Percentiles rank a stretch among this genome's conserved stretches.
phyloP scores from a whole-genome alignment of 2,329 filamentous ascomycete genomes.

The Alternaria metachromatica region DNA sequence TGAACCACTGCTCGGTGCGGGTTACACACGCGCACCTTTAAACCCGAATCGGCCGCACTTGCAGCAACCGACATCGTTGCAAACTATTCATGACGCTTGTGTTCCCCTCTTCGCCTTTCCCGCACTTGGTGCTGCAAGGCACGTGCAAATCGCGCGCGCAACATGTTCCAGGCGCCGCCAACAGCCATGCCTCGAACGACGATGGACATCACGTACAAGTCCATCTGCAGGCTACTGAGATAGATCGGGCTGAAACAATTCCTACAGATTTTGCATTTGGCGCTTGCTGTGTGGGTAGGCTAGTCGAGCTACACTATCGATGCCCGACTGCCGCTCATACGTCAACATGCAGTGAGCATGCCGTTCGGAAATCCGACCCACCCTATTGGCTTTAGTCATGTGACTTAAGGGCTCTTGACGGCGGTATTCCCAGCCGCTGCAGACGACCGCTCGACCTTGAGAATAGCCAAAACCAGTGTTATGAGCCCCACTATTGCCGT shows the following conservation, averaged over 20 bases:
- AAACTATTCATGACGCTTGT: slow-evolving; percentile 26
- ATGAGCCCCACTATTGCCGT: background rate
- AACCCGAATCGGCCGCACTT: slow-evolving; percentile 38
- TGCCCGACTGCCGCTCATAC: slow-evolving; percentile 25
- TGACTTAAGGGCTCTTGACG: slow-evolving; percentile 14
- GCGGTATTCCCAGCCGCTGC: background rate
- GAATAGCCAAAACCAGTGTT: background rate
- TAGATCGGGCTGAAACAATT: slow-evolving; percentile 28
- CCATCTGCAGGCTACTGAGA: slow-evolving; percentile 15
- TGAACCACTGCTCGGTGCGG: slow-evolving; percentile 33
- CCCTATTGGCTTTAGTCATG: slow-evolving; percentile 24
- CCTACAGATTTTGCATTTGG: slow-evolving; percentile 15
- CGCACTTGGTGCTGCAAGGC: slow-evolving; percentile 28
- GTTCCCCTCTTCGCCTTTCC: slow-evolving; percentile 22
- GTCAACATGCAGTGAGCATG: slow-evolving; percentile 35
- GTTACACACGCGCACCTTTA: slow-evolving; percentile 35
- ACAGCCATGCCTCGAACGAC: slow-evolving; percentile 9
- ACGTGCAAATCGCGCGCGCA: slow-evolving; percentile 27
- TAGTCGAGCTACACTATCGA: slow-evolving; percentile 16
- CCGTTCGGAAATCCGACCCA: slow-evolving; percentile 8
- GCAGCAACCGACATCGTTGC: slow-evolving; percentile 36
- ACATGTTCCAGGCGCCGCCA: slow-evolving; percentile 2
- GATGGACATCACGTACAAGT: slow-evolving; percentile 5
- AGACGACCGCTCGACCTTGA: background rate
- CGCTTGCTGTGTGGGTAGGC: slow-evolving; percentile 22